Evolutionary conservation across 2,329 filamentous ascomycete genomes (phyloP), one percentile per base, ranked within the genome.

Genomic region (Ciborinia camelliae): DNA sequence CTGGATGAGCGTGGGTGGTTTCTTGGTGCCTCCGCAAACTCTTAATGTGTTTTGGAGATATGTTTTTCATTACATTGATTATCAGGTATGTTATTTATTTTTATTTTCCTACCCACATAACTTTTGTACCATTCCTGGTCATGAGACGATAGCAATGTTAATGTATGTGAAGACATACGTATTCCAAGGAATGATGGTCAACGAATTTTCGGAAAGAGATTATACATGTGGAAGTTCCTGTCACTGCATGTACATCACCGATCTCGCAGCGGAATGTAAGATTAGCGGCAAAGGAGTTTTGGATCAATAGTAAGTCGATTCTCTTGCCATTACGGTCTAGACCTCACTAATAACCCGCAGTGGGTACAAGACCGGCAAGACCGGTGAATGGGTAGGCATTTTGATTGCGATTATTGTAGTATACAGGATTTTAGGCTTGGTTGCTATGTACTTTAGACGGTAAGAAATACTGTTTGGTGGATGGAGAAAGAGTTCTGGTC

Each of bases 121-220:
- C 35, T 59, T 39, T 28, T 57, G 39, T 35, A 57, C 30, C 20
- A n/a, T n/a, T 4, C n/a, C 7, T 57, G n/a, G 26, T 39, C 7
- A n/a, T 37, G 15, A 26, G 4, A 57, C 14, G 18, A 37, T 5
- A 63, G 23, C n/a, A 54, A 35, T 62, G 37, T 45, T 61, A 39
- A 61, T 32, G 26, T 18, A 52, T 51, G 51, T 6, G 18, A 64
- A 81, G 77, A 80, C 82, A 50, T 96, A 93, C 71, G 91, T 96
- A 4, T 96, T 96, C 74, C 86, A 94, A 73, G 91, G 90, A 18
- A 95, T 96, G 91, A 95, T 96, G 90, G 87, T 94, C 62, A 96
- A 95, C 73, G 90, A 96, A 78, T 95, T 96, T 75, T 79, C 79
- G 1, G 69, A 83, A 23, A 80, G 90, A 18, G 82, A 79, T 3